Evolutionary conservation across 2,329 filamentous ascomycete species (phyloP), one percentile per base, ranked within the genome.

Genomic region (Pestalotiopsis fici): DNA sequence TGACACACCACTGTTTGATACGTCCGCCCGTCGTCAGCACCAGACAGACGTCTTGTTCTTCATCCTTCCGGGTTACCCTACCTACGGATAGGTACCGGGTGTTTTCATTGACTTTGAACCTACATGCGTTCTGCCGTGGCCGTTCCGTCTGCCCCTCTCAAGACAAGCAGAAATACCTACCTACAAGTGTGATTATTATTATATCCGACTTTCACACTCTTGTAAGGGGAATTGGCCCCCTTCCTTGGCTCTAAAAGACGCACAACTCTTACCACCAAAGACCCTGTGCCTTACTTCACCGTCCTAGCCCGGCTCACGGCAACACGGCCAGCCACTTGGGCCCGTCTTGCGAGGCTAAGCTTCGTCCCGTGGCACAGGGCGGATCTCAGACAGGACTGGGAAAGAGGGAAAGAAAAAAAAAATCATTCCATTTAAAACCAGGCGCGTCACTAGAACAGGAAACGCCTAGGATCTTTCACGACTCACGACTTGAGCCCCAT

Each of bases 401-500:
- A 60, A 35, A 60, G 31, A 59, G 13, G 23, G 55, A 50, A 21
- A 50, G 39, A 43, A 50, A n/a, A 50, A 18, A 50, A 35, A 7
- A 7, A 35, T 35, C 11, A 6, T 35, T 11, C 31, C 31, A 35
- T 35, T 35, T 35, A 50, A 50, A 50, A 50, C 9, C 21, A 50
- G 21, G 18, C 43, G 21, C 43, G 23, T 25, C 23, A 13, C 21
- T 37, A 62, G 37, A 62, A 39, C 39, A 62, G 59, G 37, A 62
- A 62, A 62, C 35, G 59, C 21, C 31, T 60, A 35, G 57, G 25
- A 60, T 35, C 57, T 15, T 2, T 47, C 59, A 43, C 59, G 57
- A 39, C 39, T 62, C 59, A 60, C 55, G 57, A 60, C 57, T 31
- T 35, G 23, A 62, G 59, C 59, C 47, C 59, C 59, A 35, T 35